Evolutionary conservation across 148 eudicot species (phyloP).

Genomic region (Fagopyrum esculentum): DNA sequence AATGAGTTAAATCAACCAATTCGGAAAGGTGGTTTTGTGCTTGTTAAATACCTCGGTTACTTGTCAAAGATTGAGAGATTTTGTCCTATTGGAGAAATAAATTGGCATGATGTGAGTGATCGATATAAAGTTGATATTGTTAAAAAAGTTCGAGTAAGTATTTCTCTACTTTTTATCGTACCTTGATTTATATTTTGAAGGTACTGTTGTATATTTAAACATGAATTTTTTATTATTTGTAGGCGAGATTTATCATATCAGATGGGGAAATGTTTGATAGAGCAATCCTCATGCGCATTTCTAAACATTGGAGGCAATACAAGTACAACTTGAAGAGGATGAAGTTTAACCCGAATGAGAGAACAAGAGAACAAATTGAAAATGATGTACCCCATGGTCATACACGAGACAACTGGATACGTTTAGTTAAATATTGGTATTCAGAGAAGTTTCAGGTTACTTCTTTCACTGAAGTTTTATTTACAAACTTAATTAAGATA

Average conservation of each 20-base stretch:
- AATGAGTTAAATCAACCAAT: background rate
- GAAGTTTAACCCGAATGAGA: background rate
- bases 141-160: conserved; percentile 2
- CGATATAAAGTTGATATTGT: background rate
- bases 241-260: background rate
- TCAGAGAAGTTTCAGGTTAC: background rate
- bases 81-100: conserved; percentile 1
- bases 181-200: background rate
- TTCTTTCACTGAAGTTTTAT: background rate
- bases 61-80: background rate
- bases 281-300: background rate
- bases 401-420: background rate
- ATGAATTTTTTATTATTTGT: background rate
- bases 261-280: background rate
- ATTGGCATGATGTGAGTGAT: background rate
- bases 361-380: background rate
- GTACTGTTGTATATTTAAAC: background rate
- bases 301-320: background rate
- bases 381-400: background rate
- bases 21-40: background rate
- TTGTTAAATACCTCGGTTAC: background rate
- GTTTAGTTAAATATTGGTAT: background rate
- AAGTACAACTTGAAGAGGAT: background rate
- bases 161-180: background rate
- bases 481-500: background rate